Conservation (phyloP, 805 yeast genomes). For the Ogataea neopini region DNA sequence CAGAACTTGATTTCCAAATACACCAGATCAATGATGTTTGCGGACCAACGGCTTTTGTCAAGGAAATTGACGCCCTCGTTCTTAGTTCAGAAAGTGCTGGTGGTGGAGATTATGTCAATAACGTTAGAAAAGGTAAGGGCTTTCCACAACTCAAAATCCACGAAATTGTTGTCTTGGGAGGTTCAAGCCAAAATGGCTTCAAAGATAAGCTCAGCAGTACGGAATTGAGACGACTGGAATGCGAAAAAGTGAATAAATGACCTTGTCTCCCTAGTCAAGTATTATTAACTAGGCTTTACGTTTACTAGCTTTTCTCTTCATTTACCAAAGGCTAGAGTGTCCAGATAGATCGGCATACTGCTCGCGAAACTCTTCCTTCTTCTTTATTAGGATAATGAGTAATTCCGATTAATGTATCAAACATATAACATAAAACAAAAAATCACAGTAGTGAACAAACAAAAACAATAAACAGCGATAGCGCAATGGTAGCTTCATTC, state of each 20-base stretch:
- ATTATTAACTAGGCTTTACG: too few species aligned
- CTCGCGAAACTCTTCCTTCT: too few species aligned
- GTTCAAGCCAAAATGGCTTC: constrained; percentile 46
- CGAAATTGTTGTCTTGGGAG: constrained; percentile 67
- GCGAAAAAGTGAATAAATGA: constrained; percentile 14
- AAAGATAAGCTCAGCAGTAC: constrained; percentile 85
- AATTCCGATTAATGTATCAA: neutral
- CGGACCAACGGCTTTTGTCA: constrained; percentile 86
- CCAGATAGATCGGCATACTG: too few species aligned
- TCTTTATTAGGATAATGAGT: neutral
- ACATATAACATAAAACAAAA: neutral
- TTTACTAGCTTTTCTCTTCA: too few species aligned
- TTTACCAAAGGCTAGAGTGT: too few species aligned
- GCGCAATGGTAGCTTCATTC: constrained; percentile 23
- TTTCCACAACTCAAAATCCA: constrained; percentile 52
- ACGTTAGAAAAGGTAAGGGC: constrained; percentile 56
- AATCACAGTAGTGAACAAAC: neutral
- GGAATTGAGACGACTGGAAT: constrained; percentile 54
- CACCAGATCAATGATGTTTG: constrained; percentile 78
- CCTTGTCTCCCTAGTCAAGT: too few species aligned
- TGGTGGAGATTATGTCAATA: constrained; percentile 77
- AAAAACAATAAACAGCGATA: constrained; percentile 5
- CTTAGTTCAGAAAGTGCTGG: constrained; percentile 75
- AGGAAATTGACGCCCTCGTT: constrained; percentile 74
- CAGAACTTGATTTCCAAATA: constrained; percentile 48